phyloP scores from a whole-genome alignment of 768 basidiomycete genomes.

The Calocera viscosa region DNA sequence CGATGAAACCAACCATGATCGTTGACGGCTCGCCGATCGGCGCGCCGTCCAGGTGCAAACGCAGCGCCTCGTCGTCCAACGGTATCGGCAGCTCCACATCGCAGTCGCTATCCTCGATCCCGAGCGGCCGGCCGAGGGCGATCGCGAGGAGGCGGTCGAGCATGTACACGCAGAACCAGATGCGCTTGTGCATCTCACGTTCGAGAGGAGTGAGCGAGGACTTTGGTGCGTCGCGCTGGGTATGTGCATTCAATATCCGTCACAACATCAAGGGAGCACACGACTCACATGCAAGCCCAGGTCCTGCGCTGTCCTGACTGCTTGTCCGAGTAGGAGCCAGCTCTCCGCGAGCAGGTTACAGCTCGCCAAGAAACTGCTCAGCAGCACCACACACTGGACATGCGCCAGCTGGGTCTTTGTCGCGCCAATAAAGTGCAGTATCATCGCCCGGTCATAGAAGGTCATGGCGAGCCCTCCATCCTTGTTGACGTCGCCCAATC shows the following conservation, averaged over 20 bases:
- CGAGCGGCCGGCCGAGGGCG: conserved; percentile 76
- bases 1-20: conserved; percentile 71
- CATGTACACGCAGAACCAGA: conserved; percentile 90
- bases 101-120: conserved; percentile 79
- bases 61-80: conserved; percentile 66
- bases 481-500: conserved; percentile 40
- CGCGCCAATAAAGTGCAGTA: conserved; percentile 85
- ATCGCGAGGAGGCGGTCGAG: conserved; percentile 87
- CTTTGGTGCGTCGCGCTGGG: conserved; percentile 69
- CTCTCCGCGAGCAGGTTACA: conserved; percentile 89
- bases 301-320: conserved; percentile 79
- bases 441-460: conserved; percentile 78
- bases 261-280: neutral
- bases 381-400: conserved; percentile 78
- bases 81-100: conserved; percentile 77
- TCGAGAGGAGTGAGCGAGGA: conserved; percentile 58
- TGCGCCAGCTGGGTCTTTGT: conserved; percentile 73
- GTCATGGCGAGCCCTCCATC: conserved; percentile 83
- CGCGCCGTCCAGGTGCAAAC: conserved; percentile 56
- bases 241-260: conserved; percentile 12
- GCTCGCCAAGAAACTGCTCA: conserved; percentile 81
- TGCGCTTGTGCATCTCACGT: conserved; percentile 79
- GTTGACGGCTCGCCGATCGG: conserved; percentile 40
- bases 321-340: conserved; percentile 86
- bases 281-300: conserved; percentile 74